These are phyloP conservation scores for Chaetoceros muelleri DNA, from an alignment of 108 stramenopile genomes.

Conservation along the genomic window DNA sequence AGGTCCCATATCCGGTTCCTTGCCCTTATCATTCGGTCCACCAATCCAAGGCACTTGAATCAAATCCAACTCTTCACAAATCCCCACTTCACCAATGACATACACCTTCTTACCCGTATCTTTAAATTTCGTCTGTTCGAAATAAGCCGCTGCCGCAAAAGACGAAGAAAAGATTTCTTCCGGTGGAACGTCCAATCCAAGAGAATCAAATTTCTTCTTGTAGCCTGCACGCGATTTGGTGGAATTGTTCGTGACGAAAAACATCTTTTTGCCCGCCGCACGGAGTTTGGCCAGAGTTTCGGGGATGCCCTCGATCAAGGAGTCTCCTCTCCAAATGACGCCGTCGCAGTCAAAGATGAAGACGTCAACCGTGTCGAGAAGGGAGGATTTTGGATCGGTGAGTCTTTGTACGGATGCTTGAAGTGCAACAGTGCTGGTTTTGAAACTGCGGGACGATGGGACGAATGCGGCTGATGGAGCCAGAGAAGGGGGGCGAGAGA, in stretches of 20 bases:
- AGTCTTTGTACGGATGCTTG: conserved; percentile 61
- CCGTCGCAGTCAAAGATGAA: conserved; percentile 99
- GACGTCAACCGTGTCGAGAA: conserved; percentile 79
- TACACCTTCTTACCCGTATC: conserved; percentile 95
- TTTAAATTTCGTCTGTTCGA: conserved; percentile 94
- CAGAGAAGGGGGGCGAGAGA: neutral
- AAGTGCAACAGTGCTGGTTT: conserved; percentile 15
- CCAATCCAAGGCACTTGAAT: conserved; percentile 92
- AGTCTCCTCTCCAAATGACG: conserved; percentile 97
- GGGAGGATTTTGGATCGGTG: conserved; percentile 46
- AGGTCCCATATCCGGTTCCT: conserved; percentile 80
- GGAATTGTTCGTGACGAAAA: conserved; percentile 98
- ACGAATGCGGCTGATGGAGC: neutral
- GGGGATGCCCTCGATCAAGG: conserved; percentile 86
- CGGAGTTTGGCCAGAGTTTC: conserved; percentile 83
- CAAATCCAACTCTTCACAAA: conserved; percentile 93
- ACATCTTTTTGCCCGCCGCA: conserved; percentile 84
- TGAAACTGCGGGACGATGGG: neutral
- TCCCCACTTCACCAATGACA: conserved; percentile 91
- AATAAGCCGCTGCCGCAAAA: conserved; percentile 95
- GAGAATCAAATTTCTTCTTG: conserved; percentile 88
- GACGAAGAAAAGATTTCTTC: conserved; percentile 92
- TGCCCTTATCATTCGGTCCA: conserved; percentile 81
- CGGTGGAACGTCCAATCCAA: conserved; percentile 76
- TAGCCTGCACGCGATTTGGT: conserved; percentile 90